Evolutionary conservation across 1,284 basidiomycete species (phyloP), one percentile per base, ranked within the genome.

Genomic region (Trichosporon sp.): DNA sequence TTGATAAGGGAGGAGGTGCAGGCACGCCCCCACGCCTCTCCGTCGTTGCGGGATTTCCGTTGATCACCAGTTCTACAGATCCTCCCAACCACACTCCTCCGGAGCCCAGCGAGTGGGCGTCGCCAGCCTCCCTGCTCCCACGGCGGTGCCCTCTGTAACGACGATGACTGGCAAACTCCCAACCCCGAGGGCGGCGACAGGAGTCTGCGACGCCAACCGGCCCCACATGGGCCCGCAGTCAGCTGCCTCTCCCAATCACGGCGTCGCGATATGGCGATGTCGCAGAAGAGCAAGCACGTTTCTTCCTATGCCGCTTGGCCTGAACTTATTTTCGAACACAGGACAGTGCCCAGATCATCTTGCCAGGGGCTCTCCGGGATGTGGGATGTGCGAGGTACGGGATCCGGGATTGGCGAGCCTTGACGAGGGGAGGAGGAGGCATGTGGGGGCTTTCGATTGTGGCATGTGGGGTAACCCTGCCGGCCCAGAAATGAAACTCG

Each of bases 51-150:
- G 43, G 43, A 46, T 46, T 46, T 46, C 43, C 16, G 51, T 21
- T 51, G 51, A 54, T 26, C 51, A 54, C 10, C 51, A 54, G 51
- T 54, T 54, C 51, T 54, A 19, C 51, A 54, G 51, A 54, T 54
- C 11, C 19, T 54, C 51, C 51, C n/a, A 54, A 54, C 21, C 43
- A 46, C 43, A 46, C 43, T 46, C 43, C 48, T 37, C 35, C 35
- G 35, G 26, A 37, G 46, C 4, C 8, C 5, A 4, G 11, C 51
- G 16, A 16, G 51, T 54, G 51, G 51, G 51, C 51, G n/a, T 46
- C 43, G 43, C 43, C 43, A 46, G 16, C 16, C 51, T 54, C 19
- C 51, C 51, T 10, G 16, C 51, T 54, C 51, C 51, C 21, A 19
- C 51, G 21, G 7, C 51, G 51, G 51, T 7, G 51, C 21, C 51